Evolutionary conservation across 768 basidiomycete species (phyloP).

Genomic region (Boletus coccyginus): DNA sequence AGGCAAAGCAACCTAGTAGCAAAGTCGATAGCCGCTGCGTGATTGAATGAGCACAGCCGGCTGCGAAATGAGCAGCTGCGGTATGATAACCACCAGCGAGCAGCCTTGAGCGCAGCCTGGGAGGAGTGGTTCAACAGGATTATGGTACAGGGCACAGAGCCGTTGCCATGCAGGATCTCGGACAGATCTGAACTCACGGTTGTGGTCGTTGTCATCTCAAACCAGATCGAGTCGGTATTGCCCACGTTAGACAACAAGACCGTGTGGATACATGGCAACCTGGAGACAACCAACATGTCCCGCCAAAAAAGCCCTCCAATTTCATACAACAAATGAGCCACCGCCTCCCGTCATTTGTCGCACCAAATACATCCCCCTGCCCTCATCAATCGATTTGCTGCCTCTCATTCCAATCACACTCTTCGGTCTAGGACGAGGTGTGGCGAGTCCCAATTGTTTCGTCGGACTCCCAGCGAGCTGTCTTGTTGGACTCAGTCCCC

Average conservation of each 20-base stretch:
- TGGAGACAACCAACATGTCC: neutral
- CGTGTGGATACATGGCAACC: constrained; percentile 20
- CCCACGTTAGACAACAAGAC: neutral
- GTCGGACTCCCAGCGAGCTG: constrained; percentile 67
- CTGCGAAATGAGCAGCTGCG: constrained; percentile 6
- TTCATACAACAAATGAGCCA: constrained; percentile 24
- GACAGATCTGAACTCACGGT: neutral
- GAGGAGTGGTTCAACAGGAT: neutral
- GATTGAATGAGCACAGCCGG: neutral
- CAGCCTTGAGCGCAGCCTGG: neutral
- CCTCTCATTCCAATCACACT: constrained; percentile 72
- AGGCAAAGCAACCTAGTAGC: neutral
- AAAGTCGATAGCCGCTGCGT: neutral
- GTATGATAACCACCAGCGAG: constrained; percentile 9
- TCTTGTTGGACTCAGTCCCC: constrained; percentile 62
- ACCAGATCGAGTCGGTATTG: constrained; percentile 10
- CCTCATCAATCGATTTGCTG: constrained; percentile 64
- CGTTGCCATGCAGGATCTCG: constrained; percentile 13
- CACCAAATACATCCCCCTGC: constrained; percentile 67
- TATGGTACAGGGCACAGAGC: neutral
- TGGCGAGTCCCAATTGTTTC: constrained; percentile 52
- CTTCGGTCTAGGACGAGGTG: constrained; percentile 63
- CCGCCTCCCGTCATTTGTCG: constrained; percentile 70
- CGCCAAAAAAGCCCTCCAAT: neutral
- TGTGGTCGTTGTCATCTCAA: constrained; percentile 7